Percentiles rank a stretch among this genome's conserved stretches.
These are phyloP conservation scores for Hansfordia pulvinata DNA, from an alignment of 2,329 filamentous ascomycete species.

Conservation along the genomic window DNA sequence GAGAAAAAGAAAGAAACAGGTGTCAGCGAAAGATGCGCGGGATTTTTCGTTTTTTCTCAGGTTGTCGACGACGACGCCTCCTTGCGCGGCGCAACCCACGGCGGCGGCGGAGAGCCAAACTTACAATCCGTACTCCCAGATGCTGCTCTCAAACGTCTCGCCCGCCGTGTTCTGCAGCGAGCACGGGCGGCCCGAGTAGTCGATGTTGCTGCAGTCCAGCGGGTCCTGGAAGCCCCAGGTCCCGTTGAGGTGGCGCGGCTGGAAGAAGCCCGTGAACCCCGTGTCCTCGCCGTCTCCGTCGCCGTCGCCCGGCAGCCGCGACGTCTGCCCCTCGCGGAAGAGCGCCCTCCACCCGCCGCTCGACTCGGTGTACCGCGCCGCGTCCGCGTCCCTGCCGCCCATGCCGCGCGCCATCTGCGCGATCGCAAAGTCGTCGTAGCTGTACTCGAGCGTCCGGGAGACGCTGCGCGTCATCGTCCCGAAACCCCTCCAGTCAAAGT, in stretches of 20 bases:
- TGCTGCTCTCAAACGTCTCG: constrained; percentile 60
- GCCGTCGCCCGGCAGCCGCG: constrained; percentile 61
- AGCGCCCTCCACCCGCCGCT: no score
- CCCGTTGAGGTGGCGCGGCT: constrained; percentile 39
- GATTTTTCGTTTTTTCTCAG: no score
- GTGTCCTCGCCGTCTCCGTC: constrained; percentile 42
- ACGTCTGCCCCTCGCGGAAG: no score
- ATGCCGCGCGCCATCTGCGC: constrained; percentile 50
- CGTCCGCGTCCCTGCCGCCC: constrained; percentile 31
- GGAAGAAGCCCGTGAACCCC: constrained; percentile 52
- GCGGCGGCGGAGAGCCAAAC: no score
- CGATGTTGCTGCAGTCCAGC: constrained; percentile 41
- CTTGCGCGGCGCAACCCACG: no score
- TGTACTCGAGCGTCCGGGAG: constrained; percentile 18
- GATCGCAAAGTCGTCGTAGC: constrained; percentile 56
- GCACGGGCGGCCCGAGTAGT: constrained; percentile 29
- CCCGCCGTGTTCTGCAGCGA: constrained; percentile 44
- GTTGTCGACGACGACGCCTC: no score
- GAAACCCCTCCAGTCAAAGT: constrained; percentile 48
- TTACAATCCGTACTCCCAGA: constrained; percentile 62
- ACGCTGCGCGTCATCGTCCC: constrained; percentile 21
- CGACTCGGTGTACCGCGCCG: constrained; percentile 45
- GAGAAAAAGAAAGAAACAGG: not conserved
- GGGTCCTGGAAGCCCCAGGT: constrained; percentile 41
- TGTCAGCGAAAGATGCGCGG: not conserved